Conservation (phyloP, 306 rosid genomes). For the Medicago arabica region DNA sequence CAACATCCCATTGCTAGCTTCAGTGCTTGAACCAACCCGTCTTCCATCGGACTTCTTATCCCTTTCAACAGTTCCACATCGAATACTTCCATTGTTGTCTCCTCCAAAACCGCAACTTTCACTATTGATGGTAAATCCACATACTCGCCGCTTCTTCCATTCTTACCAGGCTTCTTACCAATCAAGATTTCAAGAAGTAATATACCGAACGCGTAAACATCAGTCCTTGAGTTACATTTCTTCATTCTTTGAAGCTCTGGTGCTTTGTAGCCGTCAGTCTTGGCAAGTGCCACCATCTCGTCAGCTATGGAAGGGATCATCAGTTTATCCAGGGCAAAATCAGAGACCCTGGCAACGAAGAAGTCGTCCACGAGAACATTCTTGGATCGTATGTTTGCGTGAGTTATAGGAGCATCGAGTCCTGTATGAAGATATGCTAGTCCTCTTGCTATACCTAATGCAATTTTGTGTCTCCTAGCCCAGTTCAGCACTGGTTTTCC, state of each 20-base stretch:
- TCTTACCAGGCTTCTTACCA: constrained; percentile 88
- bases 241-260: constrained; percentile 96
- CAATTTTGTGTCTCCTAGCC: constrained; percentile 96
- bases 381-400: constrained; percentile 85
- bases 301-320: constrained; percentile 86
- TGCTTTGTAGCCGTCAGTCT: constrained; percentile 85
- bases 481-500: constrained; percentile 95
- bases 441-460: constrained; percentile 87
- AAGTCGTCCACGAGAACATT: constrained; percentile 90
- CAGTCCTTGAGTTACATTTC: constrained; percentile 88
- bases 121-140: constrained; percentile 94
- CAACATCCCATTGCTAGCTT: constrained; percentile 99
- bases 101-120: constrained; percentile 93
- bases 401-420: constrained; percentile 84
- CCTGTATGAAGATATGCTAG: constrained; percentile 91
- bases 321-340: constrained; percentile 85
- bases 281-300: constrained; percentile 84
- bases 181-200: constrained; percentile 80
- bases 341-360: constrained; percentile 76
- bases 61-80: constrained; percentile 89
- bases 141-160: constrained; percentile 67
- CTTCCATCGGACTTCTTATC: constrained; percentile 94
- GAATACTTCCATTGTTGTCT: constrained; percentile 93
- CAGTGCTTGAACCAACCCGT: constrained; percentile 87
- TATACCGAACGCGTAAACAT: constrained; percentile 92